phyloP scores from a whole-genome alignment of 352 stramenopile species.

The Phytophthora aleatoria region DNA sequence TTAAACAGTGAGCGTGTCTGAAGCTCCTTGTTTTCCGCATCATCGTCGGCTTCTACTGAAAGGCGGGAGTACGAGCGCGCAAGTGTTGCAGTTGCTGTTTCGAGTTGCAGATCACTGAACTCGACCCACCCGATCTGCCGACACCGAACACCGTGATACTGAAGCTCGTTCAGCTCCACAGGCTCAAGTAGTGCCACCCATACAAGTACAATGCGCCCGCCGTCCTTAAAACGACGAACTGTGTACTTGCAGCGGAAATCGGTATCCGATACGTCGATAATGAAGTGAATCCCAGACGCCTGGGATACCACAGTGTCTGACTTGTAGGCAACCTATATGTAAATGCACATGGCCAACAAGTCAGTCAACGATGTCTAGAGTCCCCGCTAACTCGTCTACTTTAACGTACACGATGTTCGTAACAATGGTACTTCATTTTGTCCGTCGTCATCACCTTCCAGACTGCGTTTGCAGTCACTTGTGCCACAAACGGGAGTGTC shows the following conservation, averaged over 20 bases:
- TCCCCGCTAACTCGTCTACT: background rate
- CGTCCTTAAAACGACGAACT: background rate
- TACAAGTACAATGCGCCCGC: background rate
- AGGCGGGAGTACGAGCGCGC: background rate
- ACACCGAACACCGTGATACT: conserved; percentile 1
- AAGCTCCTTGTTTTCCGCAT: background rate
- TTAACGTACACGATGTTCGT: conserved; percentile 28
- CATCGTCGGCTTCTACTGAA: background rate
- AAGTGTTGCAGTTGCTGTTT: background rate
- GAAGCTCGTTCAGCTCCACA: background rate
- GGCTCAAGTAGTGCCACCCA: conserved; percentile 1
- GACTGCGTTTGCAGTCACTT: conserved; percentile 14
- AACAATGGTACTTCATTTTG: conserved; percentile 29
- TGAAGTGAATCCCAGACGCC: background rate
- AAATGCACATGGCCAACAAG: background rate
- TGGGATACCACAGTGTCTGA: conserved; percentile 20
- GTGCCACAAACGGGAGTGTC: conserved; percentile 10
- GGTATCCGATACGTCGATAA: background rate
- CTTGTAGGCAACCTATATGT: conserved; percentile 3
- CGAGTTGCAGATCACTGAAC: background rate
- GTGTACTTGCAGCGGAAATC: conserved; percentile 1
- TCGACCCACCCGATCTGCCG: background rate
- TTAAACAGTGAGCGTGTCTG: background rate
- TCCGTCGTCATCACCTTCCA: conserved; percentile 23
- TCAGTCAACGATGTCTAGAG: background rate